These are phyloP conservation scores for Nakazawaea laoshanensis DNA, from an alignment of 805 yeast genomes.

Conservation along the genomic window DNA sequence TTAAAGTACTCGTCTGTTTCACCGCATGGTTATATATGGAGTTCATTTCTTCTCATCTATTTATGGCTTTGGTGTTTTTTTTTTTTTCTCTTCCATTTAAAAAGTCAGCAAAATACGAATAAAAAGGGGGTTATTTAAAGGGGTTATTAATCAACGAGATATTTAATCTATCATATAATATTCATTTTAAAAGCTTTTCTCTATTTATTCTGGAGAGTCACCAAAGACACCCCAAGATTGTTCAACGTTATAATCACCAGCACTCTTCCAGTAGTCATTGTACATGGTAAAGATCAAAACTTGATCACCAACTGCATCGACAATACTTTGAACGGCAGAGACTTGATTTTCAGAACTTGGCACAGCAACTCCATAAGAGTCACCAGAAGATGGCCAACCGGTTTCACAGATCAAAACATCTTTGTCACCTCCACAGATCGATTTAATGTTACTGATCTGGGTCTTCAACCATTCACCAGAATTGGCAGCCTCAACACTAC, in stretches of 20 bases:
- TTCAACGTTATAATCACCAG: conserved; percentile 51
- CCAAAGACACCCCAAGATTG: conserved; percentile 49
- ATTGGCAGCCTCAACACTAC: conserved; percentile 37
- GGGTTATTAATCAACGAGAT: no score
- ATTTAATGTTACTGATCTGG: conserved; percentile 36
- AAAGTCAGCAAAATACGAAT: not conserved
- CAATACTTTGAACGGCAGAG: conserved; percentile 42
- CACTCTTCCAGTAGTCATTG: conserved; percentile 56
- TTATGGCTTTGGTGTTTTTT: not conserved
- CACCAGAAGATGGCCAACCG: conserved; percentile 66
- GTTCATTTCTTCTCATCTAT: conserved; percentile 34
- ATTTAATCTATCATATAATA: no score
- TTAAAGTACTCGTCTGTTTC: conserved; percentile 70
- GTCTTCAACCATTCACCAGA: conserved; percentile 44
- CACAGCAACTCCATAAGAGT: conserved; percentile 42
- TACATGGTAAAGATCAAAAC: conserved; percentile 52
- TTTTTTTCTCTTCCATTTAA: not conserved
- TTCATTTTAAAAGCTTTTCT: not conserved
- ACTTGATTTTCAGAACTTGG: conserved; percentile 47
- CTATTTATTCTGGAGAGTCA: conserved; percentile 1
- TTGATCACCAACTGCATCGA: conserved; percentile 32
- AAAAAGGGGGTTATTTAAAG: not conserved
- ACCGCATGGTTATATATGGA: conserved; percentile 84
- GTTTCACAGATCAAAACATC: conserved; percentile 49
- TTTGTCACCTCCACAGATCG: conserved; percentile 39